A percentile compares a stretch with the other conserved stretches of the same genome.
These are phyloP conservation scores for Tolypocladium album DNA, from an alignment of 2,329 filamentous ascomycete species.

Conservation along the genomic window DNA sequence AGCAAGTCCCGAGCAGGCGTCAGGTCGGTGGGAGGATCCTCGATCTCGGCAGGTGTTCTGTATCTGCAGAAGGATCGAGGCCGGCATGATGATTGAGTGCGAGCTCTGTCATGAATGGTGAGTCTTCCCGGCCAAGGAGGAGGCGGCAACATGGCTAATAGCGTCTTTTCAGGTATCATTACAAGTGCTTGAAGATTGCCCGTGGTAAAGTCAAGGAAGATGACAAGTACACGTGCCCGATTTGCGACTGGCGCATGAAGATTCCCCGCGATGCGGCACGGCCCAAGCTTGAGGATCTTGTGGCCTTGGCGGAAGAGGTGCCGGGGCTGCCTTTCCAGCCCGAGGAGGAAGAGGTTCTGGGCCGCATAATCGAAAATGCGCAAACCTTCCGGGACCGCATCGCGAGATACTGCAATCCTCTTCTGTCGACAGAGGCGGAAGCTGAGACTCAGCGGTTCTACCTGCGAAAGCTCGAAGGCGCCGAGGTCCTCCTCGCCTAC, in stretches of 20 bases:
- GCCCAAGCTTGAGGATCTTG: slow-evolving; percentile 85
- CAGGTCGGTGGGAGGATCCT: slow-evolving; percentile 48
- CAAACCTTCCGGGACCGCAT: slow-evolving; percentile 78
- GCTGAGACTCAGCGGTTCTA: slow-evolving; percentile 89
- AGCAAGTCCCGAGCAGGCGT: slow-evolving; percentile 45
- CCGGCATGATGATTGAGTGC: slow-evolving; percentile 99
- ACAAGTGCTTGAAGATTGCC: slow-evolving; percentile 95
- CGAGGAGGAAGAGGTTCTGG: slow-evolving; percentile 80
- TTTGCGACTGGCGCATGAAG: slow-evolving; percentile 94
- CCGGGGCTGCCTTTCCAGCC: slow-evolving; percentile 78
- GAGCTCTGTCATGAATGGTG: slow-evolving; percentile 97
- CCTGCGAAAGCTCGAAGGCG: slow-evolving; percentile 91
- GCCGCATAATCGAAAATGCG: slow-evolving; percentile 79
- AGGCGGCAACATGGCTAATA: not conserved
- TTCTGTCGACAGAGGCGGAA: slow-evolving; percentile 74
- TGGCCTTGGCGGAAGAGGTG: slow-evolving; percentile 77
- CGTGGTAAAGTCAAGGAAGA: slow-evolving; percentile 97
- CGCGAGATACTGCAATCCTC: slow-evolving; percentile 66
- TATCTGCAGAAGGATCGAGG: slow-evolving; percentile 86
- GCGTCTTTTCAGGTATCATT: slow-evolving; percentile 63
- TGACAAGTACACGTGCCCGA: slow-evolving; percentile 95
- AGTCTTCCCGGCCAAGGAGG: slow-evolving; percentile 20
- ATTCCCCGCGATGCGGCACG: slow-evolving; percentile 93
- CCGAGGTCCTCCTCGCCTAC: slow-evolving; percentile 79
- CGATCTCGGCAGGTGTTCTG: slow-evolving; percentile 79